These are phyloP conservation scores for Populus ilicifolia DNA, from an alignment of 345 rosid genomes.

Conservation along the genomic window DNA sequence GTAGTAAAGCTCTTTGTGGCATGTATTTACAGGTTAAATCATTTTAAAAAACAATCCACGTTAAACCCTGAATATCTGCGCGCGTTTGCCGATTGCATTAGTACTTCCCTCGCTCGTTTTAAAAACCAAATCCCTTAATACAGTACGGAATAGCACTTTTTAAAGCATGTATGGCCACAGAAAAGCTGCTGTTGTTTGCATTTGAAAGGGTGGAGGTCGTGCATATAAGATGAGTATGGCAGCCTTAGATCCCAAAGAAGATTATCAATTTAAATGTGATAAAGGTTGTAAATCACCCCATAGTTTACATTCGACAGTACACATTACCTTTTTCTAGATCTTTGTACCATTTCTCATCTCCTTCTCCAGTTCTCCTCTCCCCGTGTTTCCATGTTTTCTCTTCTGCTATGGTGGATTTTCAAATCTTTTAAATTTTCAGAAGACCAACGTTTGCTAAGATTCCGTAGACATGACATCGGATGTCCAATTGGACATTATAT, in stretches of 20 bases:
- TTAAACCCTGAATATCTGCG: slow-evolving; percentile 7
- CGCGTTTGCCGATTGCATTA: slow-evolving; percentile 19
- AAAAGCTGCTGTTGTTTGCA: slow-evolving; percentile 33
- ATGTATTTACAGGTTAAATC: no score
- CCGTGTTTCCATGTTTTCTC: slow-evolving; percentile 12
- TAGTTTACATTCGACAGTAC: slow-evolving; percentile 39
- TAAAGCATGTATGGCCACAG: neutral
- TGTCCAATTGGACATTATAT: slow-evolving; percentile 8
- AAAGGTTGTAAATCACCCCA: slow-evolving; percentile 2
- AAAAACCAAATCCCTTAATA: neutral
- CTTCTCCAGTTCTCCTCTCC: neutral
- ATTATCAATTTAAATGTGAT: slow-evolving; percentile 3
- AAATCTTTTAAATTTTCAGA: slow-evolving; percentile 9
- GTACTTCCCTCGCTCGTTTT: neutral
- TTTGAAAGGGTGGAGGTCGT: slow-evolving; percentile 21
- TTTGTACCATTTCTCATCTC: slow-evolving; percentile 17
- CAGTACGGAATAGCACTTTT: neutral
- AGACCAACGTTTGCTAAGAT: slow-evolving; percentile 16
- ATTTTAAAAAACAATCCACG: no score
- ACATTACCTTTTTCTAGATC: slow-evolving; percentile 29
- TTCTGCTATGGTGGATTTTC: slow-evolving; percentile 4
- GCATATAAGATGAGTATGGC: slow-evolving; percentile 24
- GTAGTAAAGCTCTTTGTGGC: neutral
- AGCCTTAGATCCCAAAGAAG: slow-evolving; percentile 25
- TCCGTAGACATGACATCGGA: slow-evolving; percentile 15